Conservation (phyloP, 2,329 filamentous ascomycete species). For the Fusarium goolgardi region DNA sequence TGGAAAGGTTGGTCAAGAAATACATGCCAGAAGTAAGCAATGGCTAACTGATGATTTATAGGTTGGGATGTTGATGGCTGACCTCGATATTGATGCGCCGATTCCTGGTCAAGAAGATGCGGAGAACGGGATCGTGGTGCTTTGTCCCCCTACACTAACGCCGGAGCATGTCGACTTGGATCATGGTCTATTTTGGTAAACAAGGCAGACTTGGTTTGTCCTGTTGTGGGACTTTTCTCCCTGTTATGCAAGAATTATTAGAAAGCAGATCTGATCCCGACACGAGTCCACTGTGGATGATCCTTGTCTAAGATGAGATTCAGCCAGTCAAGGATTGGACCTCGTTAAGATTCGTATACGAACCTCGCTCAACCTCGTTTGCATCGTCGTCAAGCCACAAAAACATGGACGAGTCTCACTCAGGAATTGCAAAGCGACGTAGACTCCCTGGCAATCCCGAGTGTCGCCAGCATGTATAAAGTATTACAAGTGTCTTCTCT, state of each 20-base stretch:
- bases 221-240: no score
- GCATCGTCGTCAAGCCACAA: not conserved
- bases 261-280: not conserved
- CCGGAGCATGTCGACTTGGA: not conserved
- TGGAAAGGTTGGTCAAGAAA: constrained; percentile 18
- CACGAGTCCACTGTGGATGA: not conserved
- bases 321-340: not conserved
- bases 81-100: constrained; percentile 9
- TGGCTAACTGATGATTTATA: not conserved
- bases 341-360: not conserved
- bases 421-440: not conserved
- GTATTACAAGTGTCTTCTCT: not conserved
- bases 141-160: constrained; percentile 9
- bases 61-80: constrained; percentile 24
- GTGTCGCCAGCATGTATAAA: not conserved
- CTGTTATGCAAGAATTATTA: not conserved
- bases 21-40: rapidly evolving
- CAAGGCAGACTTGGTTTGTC: not conserved
- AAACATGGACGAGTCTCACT: not conserved
- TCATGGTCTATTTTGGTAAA: constrained; percentile 6
- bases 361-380: not conserved
- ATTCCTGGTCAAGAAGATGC: constrained; percentile 32
- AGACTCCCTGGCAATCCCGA: not conserved
- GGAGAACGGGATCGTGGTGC: constrained; percentile 29
- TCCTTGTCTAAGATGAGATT: not conserved